These are phyloP conservation scores for Mycena vitilis DNA, from an alignment of 768 basidiomycete species.

Conservation along the genomic window DNA sequence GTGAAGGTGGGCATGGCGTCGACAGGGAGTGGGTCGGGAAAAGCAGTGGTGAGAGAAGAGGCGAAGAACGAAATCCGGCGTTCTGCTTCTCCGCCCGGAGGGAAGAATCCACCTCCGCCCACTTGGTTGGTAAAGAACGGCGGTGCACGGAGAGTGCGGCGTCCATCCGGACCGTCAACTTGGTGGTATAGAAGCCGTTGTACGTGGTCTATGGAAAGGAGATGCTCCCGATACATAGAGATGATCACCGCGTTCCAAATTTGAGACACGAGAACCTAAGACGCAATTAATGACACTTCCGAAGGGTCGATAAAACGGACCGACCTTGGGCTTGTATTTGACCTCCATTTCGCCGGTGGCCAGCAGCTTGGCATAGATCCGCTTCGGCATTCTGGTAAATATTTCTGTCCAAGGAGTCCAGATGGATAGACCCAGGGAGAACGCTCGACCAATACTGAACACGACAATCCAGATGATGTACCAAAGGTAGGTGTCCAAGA, in stretches of 20 bases:
- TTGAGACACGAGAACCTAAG: slow-evolving; percentile 92
- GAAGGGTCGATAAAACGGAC: slow-evolving; percentile 20
- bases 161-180: slow-evolving; percentile 89
- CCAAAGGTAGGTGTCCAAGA: slow-evolving; percentile 99
- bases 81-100: slow-evolving; percentile 93
- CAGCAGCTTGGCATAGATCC: slow-evolving; percentile 96
- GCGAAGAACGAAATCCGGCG: slow-evolving; percentile 99
- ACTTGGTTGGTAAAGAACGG: slow-evolving; percentile 98
- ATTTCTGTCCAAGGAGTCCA: slow-evolving; percentile 99
- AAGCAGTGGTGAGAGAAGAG: slow-evolving; percentile 93
- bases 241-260: slow-evolving; percentile 99
- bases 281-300: slow-evolving; percentile 15
- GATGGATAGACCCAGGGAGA: slow-evolving; percentile 92
- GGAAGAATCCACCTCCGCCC: slow-evolving; percentile 85
- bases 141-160: slow-evolving; percentile 92
- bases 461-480: slow-evolving; percentile 99
- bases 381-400: slow-evolving; percentile 94
- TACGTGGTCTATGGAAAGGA: slow-evolving; percentile 97
- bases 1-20: slow-evolving; percentile 99
- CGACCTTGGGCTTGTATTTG: slow-evolving; percentile 98
- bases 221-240: slow-evolving; percentile 99
- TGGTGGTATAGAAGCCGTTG: slow-evolving; percentile 98
- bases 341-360: slow-evolving; percentile 98
- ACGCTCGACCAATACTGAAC: slow-evolving; percentile 91
- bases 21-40: slow-evolving; percentile 95